Base-by-base conservation (phyloP, 805 yeast genomes). In the Barnettozyma populi region DNA sequence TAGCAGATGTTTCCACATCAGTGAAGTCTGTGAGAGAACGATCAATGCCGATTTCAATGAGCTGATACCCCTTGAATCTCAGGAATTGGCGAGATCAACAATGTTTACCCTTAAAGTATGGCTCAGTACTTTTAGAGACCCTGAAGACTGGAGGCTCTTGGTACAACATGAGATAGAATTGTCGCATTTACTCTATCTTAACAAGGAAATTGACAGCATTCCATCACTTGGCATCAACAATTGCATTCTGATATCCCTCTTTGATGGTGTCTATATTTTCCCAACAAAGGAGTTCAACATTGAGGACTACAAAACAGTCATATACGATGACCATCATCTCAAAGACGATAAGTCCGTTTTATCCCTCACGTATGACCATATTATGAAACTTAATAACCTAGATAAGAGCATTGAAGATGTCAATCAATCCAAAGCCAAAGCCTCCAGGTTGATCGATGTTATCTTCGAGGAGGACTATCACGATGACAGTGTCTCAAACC, bases 321-420 rank as follows among this genome's bases (percentile, higher is more conserved):
- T 53, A 36, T 34, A 41, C 14, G 43, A 41, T 27, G 50, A 41
- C 6, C 27, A 11, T 16, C n/a, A 27, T 14, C 3, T 48, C 44
- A 47, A 35, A 20, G 44, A 7, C 41, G 41, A 16, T 42, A 29
- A 23, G 52, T 44, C 31, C 8, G 48, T 47, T 5, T 45, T 41
- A 9, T 61, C 71, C 1, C 62, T 72, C 45, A 57, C 69, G 0
- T 72, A 65, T 52, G 75, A 71, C 47, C 69, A 67, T 24, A 61
- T 70, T 11, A 69, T 72, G 74, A 71, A 70, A 44, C 45, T 72
- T 49, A 69, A 69, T 43, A 70, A 70, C 27, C 52, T 68, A 13
- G 67, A 68, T 14, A 50, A 61, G 16, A 68, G 72, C 44, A 61
- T 70, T 10, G 59, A 62, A 27, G 76, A 72, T 44, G 45, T 69